phyloP scores from a whole-genome alignment of 257 asterid species.

The Euphrasia confusa region DNA sequence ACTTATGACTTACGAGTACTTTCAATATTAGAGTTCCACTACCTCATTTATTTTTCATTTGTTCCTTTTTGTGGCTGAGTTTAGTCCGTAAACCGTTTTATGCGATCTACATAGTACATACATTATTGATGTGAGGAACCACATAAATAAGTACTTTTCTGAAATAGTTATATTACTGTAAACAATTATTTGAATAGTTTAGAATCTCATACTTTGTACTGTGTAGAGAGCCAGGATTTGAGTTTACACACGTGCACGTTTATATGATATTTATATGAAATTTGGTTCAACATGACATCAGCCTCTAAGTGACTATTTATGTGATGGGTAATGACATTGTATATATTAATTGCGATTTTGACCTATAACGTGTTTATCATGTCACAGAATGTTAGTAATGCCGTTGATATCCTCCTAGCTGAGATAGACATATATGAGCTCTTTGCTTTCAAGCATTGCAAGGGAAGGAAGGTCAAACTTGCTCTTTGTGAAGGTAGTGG shows the following conservation, averaged over 20 bases:
- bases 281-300: not conserved
- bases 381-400: slow-evolving; percentile 82
- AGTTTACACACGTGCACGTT: not conserved
- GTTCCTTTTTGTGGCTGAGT: slow-evolving; percentile 18
- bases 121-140: slow-evolving; percentile 14
- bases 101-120: not conserved
- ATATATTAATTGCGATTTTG: slow-evolving; percentile 20
- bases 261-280: not conserved
- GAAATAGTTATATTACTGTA: slow-evolving; percentile 11
- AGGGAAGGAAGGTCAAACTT: slow-evolving; percentile 93
- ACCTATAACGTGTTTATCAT: slow-evolving; percentile 22
- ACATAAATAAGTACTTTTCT: slow-evolving; percentile 11
- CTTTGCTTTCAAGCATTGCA: slow-evolving; percentile 91
- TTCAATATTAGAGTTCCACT: not conserved
- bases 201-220: slow-evolving; percentile 10
- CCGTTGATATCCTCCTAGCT: slow-evolving; percentile 90
- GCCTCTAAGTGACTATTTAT: not conserved
- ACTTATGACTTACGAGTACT: not conserved
- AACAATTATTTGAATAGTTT: slow-evolving; percentile 8
- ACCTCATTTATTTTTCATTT: not conserved
- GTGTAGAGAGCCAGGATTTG: not conserved
- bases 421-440: slow-evolving; percentile 98
- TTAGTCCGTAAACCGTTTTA: slow-evolving; percentile 14
- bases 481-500: slow-evolving; percentile 89
- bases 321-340: slow-evolving; percentile 6